A percentile compares a stretch with the other conserved stretches of the same genome.
Conservation (phyloP, 1,284 basidiomycete species). For the Peniophora sp. region DNA sequence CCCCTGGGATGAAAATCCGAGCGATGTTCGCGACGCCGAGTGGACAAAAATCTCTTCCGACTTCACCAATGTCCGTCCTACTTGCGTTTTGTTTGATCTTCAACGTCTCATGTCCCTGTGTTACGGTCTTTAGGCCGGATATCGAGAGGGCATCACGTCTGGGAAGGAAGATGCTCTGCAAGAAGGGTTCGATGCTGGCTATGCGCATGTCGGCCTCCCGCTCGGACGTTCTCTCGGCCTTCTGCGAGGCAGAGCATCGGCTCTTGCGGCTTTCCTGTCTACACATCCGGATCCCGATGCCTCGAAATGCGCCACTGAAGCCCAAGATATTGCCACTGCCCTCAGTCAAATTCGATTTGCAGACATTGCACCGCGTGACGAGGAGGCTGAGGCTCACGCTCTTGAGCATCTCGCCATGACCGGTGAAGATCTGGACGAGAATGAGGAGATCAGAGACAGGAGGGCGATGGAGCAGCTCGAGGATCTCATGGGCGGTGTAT, state of each 20-base stretch:
- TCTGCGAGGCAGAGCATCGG: conserved; percentile 60
- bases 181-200: conserved; percentile 76
- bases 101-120: background rate
- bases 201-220: conserved; percentile 62
- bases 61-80: conserved; percentile 51
- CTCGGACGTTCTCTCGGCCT: conserved; percentile 66
- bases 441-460: conserved; percentile 38
- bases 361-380: conserved; percentile 61
- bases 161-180: conserved; percentile 79
- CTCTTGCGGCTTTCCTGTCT: conserved; percentile 45
- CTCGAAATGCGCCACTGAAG: conserved; percentile 23
- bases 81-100: conserved; percentile 2
- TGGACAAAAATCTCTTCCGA: conserved; percentile 59
- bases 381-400: conserved; percentile 67
- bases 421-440: conserved; percentile 21
- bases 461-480: conserved; percentile 45
- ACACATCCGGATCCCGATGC: conserved; percentile 11
- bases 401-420: conserved; percentile 46
- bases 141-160: conserved; percentile 80
- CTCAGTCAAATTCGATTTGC: conserved; percentile 54
- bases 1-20: conserved; percentile 45
- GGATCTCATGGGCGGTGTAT: conserved; percentile 43
- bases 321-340: conserved; percentile 40
- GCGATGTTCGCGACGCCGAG: conserved; percentile 35
- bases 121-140: conserved; percentile 53